Evolutionary conservation across 129 eudicot species (phyloP).

Genomic region (Saposhnikovia divaricata): DNA sequence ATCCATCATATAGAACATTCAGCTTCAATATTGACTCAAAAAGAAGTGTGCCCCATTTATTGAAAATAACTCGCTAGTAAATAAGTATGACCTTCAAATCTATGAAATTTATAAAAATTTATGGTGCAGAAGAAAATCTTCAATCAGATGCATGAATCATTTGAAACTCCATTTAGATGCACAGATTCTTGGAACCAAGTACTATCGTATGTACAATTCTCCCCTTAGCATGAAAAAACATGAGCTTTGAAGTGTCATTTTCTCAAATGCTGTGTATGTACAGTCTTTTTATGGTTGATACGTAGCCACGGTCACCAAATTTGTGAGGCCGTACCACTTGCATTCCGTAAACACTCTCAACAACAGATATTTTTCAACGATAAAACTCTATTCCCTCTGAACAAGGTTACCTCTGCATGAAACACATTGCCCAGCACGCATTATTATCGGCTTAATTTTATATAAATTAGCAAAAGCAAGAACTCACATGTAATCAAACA

Average conservation of each 20-base stretch:
- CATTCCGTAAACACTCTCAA: background rate
- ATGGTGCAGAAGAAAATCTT: background rate
- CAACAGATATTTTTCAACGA: background rate
- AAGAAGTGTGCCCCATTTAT: too few relatives aligned
- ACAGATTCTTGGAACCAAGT: background rate
- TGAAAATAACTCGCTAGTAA: too few relatives aligned
- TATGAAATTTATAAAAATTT: background rate
- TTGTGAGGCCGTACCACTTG: constrained; percentile 5
- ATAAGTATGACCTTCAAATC: too few relatives aligned
- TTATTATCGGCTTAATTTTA: background rate
- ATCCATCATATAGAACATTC: too few relatives aligned
- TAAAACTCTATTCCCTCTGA: background rate
- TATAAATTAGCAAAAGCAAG: too few relatives aligned
- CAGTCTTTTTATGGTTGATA: constrained; percentile 5
- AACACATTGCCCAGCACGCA: background rate
- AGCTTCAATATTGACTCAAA: too few relatives aligned
- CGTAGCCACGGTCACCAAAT: constrained; percentile 16
- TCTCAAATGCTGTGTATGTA: background rate
- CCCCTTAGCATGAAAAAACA: constrained; percentile 6
- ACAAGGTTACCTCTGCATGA: background rate
- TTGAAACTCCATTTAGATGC: background rate
- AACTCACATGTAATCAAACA: too few relatives aligned
- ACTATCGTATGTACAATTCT: background rate
- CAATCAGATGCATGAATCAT: background rate
- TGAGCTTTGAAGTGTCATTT: constrained; percentile 3